These are phyloP conservation scores for Lentinula novae-zelandiae DNA, from an alignment of 1,284 basidiomycete species.

Conservation along the genomic window DNA sequence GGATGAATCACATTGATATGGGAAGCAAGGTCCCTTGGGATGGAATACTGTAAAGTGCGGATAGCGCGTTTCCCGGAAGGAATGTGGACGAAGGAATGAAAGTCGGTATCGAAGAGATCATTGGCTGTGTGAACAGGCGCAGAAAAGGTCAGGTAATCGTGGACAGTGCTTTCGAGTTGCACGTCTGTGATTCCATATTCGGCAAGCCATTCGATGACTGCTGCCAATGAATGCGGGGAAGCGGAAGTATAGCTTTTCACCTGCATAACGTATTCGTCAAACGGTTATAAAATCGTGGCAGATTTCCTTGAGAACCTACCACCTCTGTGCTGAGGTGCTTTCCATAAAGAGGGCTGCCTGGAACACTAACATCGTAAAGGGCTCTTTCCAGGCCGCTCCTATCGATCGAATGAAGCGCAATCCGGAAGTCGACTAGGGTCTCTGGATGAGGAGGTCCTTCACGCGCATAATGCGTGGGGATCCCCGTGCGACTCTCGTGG, in stretches of 20 bases:
- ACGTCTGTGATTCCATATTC: constrained; percentile 30
- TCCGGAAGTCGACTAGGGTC: constrained; percentile 15
- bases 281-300: neutral
- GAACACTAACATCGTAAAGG: constrained; percentile 18
- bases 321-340: constrained; percentile 42
- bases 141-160: constrained; percentile 40
- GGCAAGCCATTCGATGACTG: constrained; percentile 42
- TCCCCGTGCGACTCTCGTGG: constrained; percentile 14
- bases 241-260: constrained; percentile 34
- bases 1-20: constrained; percentile 40
- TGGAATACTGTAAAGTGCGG: constrained; percentile 38
- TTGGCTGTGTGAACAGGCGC: constrained; percentile 44
- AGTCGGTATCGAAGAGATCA: constrained; percentile 35
- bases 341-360: constrained; percentile 37
- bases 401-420: constrained; percentile 15
- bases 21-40: constrained; percentile 33
- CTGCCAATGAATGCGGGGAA: constrained; percentile 29
- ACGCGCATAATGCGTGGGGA: constrained; percentile 13
- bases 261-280: constrained; percentile 7
- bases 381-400: constrained; percentile 15
- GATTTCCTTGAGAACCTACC: constrained; percentile 22
- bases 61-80: constrained; percentile 31
- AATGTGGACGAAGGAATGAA: constrained; percentile 34
- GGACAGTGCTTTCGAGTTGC: constrained; percentile 24
- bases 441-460: constrained; percentile 12